Evolutionary conservation across 768 basidiomycete genomes (phyloP), one percentile per base, ranked within the genome.

Genomic region (Auricularia sp.): DNA sequence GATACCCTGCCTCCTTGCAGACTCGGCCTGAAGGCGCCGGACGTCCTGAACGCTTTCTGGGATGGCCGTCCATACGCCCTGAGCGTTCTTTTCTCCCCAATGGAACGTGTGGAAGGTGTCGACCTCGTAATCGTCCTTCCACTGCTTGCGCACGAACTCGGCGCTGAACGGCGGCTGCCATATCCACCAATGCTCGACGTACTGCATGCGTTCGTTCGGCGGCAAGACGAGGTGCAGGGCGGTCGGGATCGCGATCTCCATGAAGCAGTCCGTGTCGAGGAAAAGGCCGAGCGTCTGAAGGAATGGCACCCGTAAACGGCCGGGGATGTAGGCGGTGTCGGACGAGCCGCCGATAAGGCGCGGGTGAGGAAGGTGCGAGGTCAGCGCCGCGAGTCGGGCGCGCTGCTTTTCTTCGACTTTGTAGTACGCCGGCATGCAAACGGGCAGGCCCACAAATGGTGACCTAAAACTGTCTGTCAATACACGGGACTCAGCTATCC

Each of bases 111-210:
- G 81, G 69, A 82, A 82, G 8, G 81, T 79, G 65, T 82, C 82
- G 18, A 83, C 81, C 64, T 82, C 81, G 63, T 71, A 76, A 1
- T 80, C 81, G 64, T 77, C 71, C 0, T 67, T 69, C 82, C 82
- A 82, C 63, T 79, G 75, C 56, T 77, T 71, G 16, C 80, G 75
- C 64, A 82, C 81, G 67, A 79, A 82, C 29, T 73, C 72, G 14
- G 79, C 74, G 63, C 81, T 76, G 63, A 80, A 80, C 21, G 81
- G 82, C 7, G 80, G 79, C 18, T 75, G 69, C 69, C 76, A 78
- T 47, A 81, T 81, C 81, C 81, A 81, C 80, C 79, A 80, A 67
- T 82, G 82, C 65, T 83, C 81, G 21, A 83, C 79, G 61, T 72
- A 83, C 29, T 75, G 75, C 45, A 83, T 82, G 3, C 70, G 66